phyloP scores from a whole-genome alignment of 208 protist genomes.

The Trichomonas vaginalis region DNA sequence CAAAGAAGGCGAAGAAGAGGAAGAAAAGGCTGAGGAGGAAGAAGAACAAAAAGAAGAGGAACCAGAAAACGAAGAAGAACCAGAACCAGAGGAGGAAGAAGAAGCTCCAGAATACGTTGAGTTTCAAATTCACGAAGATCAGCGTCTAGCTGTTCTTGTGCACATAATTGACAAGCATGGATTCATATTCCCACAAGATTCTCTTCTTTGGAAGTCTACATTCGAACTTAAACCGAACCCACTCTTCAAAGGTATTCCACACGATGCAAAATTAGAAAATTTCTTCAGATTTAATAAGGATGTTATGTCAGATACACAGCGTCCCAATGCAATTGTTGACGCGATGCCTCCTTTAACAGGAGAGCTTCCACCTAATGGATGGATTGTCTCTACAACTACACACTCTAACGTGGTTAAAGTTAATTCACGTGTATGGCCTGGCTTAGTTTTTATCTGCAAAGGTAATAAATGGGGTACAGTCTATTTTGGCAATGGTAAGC shows the following conservation, averaged over 20 bases:
- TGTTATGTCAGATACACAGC: background rate
- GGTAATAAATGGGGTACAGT: background rate
- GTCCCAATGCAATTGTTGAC: background rate
- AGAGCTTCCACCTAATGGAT: background rate
- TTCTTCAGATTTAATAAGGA: background rate
- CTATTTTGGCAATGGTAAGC: background rate
- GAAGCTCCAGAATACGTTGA: background rate
- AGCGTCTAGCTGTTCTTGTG: background rate
- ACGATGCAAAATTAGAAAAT: background rate
- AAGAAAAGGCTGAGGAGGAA: background rate
- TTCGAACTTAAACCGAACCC: background rate
- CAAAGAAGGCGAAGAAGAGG: background rate
- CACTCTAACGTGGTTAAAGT: background rate
- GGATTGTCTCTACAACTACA: background rate
- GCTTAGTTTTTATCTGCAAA: background rate
- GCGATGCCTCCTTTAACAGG: background rate
- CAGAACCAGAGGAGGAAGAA: background rate
- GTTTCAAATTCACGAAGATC: background rate
- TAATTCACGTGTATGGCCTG: background rate
- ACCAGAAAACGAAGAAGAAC: background rate
- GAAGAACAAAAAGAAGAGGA: background rate
- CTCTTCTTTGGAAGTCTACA: background rate
- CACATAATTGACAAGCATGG: background rate
- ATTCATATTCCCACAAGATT: background rate
- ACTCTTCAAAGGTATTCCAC: background rate